A percentile compares a stretch with the other conserved stretches of the same genome.
Evolutionary conservation across 805 yeast species (phyloP).

Genomic region (Yamadazyma phyllophila): DNA sequence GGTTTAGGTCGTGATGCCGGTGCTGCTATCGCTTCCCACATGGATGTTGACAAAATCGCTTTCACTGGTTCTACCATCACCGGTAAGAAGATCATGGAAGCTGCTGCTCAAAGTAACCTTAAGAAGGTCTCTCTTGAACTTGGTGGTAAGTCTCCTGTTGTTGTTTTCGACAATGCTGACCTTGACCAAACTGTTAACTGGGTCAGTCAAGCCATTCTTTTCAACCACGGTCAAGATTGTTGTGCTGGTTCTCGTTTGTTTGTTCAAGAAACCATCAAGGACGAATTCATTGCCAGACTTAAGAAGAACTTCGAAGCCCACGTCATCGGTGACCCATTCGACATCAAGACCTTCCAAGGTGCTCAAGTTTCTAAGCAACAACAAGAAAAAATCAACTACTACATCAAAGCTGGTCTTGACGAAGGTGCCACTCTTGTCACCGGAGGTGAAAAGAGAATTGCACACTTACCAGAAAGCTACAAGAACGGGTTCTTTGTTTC

Average conservation of each 20-base stretch:
- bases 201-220: constrained; percentile 47
- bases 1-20: constrained; percentile 48
- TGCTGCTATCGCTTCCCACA: constrained; percentile 44
- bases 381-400: constrained; percentile 40
- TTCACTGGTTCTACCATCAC: constrained; percentile 56
- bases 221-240: constrained; percentile 49
- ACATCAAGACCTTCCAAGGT: constrained; percentile 43
- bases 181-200: constrained; percentile 48
- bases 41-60: constrained; percentile 48
- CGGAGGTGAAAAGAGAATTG: constrained; percentile 38
- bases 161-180: constrained; percentile 48
- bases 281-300: constrained; percentile 31
- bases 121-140: constrained; percentile 50
- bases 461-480: constrained; percentile 5
- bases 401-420: constrained; percentile 47
- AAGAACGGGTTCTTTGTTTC: constrained; percentile 34
- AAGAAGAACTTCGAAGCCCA: constrained; percentile 33
- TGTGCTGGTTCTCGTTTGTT: constrained; percentile 47
- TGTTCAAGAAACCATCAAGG: constrained; percentile 43
- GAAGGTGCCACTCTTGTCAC: constrained; percentile 52
- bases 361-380: constrained; percentile 55
- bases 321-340: constrained; percentile 46
- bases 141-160: constrained; percentile 52
- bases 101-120: constrained; percentile 42
- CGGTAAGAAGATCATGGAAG: constrained; percentile 41